Conservation (phyloP, 2,329 filamentous ascomycete genomes). For the Penicillium sp. region DNA sequence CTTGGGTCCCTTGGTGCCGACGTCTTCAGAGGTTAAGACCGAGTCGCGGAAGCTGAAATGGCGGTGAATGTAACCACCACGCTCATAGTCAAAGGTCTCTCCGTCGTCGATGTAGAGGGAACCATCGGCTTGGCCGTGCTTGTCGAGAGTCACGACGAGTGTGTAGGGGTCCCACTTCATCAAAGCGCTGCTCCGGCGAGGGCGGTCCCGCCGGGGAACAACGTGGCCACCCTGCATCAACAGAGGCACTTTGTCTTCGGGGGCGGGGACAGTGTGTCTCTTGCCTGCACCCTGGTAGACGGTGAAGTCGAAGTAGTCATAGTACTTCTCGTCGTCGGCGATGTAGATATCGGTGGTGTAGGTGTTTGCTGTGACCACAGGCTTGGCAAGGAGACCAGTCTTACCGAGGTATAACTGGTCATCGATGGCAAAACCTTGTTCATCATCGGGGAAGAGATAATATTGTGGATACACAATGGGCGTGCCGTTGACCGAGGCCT, state of each 20-base stretch:
- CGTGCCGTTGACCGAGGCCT: constrained; percentile 73
- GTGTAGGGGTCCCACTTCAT: constrained; percentile 97
- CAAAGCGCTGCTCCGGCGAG: constrained; percentile 74
- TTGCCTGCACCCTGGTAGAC: constrained; percentile 68
- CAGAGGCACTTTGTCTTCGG: constrained; percentile 79
- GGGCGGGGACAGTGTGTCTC: constrained; percentile 64
- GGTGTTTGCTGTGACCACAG: constrained; percentile 72
- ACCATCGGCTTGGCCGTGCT: constrained; percentile 67
- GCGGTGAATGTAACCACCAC: constrained; percentile 83
- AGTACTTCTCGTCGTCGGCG: constrained; percentile 83
- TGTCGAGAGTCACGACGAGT: constrained; percentile 68
- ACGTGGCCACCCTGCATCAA: constrained; percentile 92
- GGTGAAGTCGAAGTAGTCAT: constrained; percentile 89
- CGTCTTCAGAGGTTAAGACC: constrained; percentile 64
- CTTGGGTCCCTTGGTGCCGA: constrained; percentile 57
- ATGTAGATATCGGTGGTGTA: constrained; percentile 75
- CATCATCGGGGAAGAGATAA: constrained; percentile 82
- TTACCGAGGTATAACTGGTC: constrained; percentile 88
- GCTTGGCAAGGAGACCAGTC: constrained; percentile 88
- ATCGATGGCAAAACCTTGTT: constrained; percentile 80
- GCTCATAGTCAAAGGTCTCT: constrained; percentile 81
- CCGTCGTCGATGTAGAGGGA: constrained; percentile 90
- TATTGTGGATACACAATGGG: constrained; percentile 90
- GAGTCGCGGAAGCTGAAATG: constrained; percentile 62
- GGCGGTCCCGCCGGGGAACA: constrained; percentile 81